Evolutionary conservation across 169 alveolate genomes (phyloP), one percentile per base, ranked within the genome.

Genomic region (Miamiensis avidus): DNA sequence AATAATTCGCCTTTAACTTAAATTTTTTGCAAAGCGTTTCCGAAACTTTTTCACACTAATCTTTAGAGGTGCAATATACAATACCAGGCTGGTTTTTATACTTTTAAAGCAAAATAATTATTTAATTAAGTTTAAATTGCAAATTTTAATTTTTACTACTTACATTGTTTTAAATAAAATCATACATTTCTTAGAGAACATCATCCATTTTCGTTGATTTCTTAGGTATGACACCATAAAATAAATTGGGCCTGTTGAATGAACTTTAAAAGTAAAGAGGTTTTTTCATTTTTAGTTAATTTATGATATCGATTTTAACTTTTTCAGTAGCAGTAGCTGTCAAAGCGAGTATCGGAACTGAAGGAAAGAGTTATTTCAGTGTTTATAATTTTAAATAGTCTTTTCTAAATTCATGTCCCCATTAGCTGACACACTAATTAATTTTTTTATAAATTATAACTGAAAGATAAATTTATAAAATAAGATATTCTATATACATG

Each of bases 391-490:
- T 93, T 64, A 98, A 88, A 89, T 99, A 99, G 87, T 99, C 99
- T 33, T 98, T 97, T 77, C 99, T 95, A 88, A 99, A 99, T 88
- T 99, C 99, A 90, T 98, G 97, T 0, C 99, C 99, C 99, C 99
- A 99, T 78, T 98, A 98, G 73, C 99, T 96, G 31, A 99, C 99
- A 93, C 99, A 99, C 69, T 49, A 49, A 49, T 49, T 49, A 49
- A 49, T 49, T 11, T 11, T 11, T 49, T 49, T 11, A 11, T 11
- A 49, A 49, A 11, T 49, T 49, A 49, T 49, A 49, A 49, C 26
- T 49, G 20, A 49, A 49, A 11, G 20, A 49, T 11, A 11, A 49
- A 49, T 11, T 49, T 11, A 49, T 49, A 49, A 49, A 49, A 49
- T 11, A 49, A 49, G 69, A 49, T 49, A 4, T 20, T 11, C 4